These are phyloP conservation scores for Fusarium siculi DNA, from an alignment of 2,329 filamentous ascomycete genomes.

Conservation along the genomic window DNA sequence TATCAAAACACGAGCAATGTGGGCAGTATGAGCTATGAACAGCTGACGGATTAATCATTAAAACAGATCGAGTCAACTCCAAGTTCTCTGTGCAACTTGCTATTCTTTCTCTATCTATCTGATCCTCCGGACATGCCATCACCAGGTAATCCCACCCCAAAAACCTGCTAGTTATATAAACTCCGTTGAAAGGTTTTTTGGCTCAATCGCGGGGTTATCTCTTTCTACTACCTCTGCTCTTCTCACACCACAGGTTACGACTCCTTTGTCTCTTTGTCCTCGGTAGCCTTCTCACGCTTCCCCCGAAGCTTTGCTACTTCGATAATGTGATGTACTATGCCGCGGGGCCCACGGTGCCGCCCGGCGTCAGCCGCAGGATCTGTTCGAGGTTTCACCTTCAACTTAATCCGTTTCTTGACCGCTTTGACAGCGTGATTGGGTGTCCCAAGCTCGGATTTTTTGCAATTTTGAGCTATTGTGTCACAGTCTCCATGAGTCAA, in stretches of 20 bases:
- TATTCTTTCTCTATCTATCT: constrained; percentile 17
- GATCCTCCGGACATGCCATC: constrained; percentile 20
- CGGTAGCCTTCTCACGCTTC: background rate
- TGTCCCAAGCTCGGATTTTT: background rate
- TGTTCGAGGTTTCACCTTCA: background rate
- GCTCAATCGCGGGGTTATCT: background rate
- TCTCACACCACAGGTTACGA: background rate
- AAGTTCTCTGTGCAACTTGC: background rate
- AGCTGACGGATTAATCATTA: background rate
- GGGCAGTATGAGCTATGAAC: background rate
- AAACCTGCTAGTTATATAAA: constrained; percentile 13
- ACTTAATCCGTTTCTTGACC: background rate
- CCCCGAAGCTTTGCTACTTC: background rate
- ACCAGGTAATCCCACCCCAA: constrained; percentile 3
- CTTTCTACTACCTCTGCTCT: background rate
- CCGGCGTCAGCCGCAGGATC: background rate
- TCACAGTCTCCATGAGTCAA: background rate
- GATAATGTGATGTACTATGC: constrained; percentile 2
- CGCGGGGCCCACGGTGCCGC: background rate
- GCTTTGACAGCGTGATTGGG: background rate
- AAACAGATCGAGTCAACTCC: background rate
- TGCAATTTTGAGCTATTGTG: background rate
- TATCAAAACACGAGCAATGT: background rate
- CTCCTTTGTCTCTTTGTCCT: background rate
- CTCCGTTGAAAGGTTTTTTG: background rate